Percentiles rank a stretch among this genome's conserved stretches.
Conservation (phyloP, 2,329 filamentous ascomycete species). For the Alternaria ethzedia region DNA sequence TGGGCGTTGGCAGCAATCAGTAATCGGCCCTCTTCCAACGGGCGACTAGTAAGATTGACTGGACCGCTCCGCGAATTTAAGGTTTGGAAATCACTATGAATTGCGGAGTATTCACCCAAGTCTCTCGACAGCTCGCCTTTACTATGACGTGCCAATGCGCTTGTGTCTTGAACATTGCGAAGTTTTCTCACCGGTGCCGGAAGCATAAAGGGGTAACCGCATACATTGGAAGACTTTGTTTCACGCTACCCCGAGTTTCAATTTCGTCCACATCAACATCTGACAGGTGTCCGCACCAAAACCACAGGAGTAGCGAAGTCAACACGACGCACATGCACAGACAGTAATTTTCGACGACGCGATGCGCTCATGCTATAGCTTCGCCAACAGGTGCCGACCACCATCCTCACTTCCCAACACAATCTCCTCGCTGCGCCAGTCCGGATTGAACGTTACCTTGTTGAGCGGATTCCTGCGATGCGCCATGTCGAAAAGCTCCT, state of each 20-base stretch:
- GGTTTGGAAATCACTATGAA: not conserved
- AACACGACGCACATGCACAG: not conserved
- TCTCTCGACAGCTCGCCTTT: not conserved
- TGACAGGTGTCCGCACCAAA: constrained; percentile 5
- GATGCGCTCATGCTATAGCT: constrained; percentile 22
- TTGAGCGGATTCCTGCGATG: constrained; percentile 61
- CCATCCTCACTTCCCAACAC: constrained; percentile 55
- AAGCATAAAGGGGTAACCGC: not conserved
- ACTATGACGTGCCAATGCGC: not conserved
- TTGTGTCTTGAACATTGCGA: not conserved
- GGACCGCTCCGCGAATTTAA: not conserved
- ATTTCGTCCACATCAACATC: constrained; percentile 1
- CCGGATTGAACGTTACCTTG: constrained; percentile 57
- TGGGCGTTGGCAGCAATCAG: not conserved
- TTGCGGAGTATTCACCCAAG: not conserved
- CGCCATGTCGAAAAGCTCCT: constrained; percentile 59
- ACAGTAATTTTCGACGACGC: not conserved
- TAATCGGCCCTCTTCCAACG: constrained; percentile 9
- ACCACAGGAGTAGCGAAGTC: not conserved
- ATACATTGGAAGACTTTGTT: not conserved
- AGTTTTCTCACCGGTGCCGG: not conserved
- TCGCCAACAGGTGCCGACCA: constrained; percentile 33
- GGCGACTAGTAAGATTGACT: constrained; percentile 1
- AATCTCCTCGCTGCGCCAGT: constrained; percentile 58
- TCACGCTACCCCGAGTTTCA: constrained; percentile 12